phyloP scores from a whole-genome alignment of 768 basidiomycete species.

The Amanita pseudoporphyria region DNA sequence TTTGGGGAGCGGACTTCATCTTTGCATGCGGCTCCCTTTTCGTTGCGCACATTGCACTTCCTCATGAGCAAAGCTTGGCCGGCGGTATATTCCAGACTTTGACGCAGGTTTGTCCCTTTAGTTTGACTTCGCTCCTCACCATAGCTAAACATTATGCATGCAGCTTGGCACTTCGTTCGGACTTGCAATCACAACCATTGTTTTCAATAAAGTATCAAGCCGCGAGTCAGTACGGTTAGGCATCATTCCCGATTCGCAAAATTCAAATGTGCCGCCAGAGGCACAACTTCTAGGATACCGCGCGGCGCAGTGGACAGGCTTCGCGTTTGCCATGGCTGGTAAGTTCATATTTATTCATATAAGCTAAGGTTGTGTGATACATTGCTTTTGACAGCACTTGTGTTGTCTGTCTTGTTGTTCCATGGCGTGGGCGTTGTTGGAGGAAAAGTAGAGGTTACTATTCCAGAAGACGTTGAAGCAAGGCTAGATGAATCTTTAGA shows the following conservation, averaged over 20 bases:
- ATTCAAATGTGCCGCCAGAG: constrained; percentile 34
- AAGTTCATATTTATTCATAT: too few species aligned
- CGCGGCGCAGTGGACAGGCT: constrained; percentile 56
- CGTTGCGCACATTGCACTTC: constrained; percentile 54
- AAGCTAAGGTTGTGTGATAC: too few species aligned
- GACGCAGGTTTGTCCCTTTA: constrained; percentile 48
- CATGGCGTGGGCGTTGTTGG: not conserved
- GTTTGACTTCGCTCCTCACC: not conserved
- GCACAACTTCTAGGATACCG: too few species aligned
- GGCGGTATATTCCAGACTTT: constrained; percentile 75
- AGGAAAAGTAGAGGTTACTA: not conserved
- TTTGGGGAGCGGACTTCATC: constrained; percentile 75
- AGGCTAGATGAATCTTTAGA: too few species aligned
- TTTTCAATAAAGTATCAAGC: not conserved
- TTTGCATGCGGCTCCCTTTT: constrained; percentile 67
- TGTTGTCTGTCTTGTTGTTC: not conserved
- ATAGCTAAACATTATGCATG: not conserved
- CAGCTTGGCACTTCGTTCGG: constrained; percentile 13
- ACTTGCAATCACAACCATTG: constrained; percentile 16
- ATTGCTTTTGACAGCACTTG: not conserved
- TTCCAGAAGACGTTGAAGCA: too few species aligned
- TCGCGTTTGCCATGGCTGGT: constrained; percentile 54
- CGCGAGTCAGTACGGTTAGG: not conserved
- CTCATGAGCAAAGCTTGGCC: constrained; percentile 66
- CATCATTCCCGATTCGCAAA: constrained; percentile 15